phyloP scores from a whole-genome alignment of 352 stramenopile species.

The Globisporangium takayamanum region DNA sequence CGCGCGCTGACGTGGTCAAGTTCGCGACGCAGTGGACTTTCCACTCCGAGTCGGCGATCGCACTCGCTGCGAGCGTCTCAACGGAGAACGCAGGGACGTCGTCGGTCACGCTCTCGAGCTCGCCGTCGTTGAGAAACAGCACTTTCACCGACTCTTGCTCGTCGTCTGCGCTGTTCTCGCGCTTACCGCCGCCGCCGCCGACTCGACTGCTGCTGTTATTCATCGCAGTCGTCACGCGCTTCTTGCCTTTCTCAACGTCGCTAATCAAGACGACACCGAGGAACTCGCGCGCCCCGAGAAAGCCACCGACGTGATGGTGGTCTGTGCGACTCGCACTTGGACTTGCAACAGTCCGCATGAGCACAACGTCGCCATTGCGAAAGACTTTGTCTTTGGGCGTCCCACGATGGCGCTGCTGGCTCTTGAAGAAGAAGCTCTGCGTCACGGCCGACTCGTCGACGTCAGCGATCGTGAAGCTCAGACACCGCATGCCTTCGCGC shows the following conservation, averaged over 20 bases:
- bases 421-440: constrained; percentile 18
- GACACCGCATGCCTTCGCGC: constrained; percentile 73
- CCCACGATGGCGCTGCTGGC: constrained; percentile 11
- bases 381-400: constrained; percentile 65
- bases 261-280: constrained; percentile 72
- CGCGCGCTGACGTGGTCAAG: constrained; percentile 67
- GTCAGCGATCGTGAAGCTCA: constrained; percentile 68
- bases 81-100: constrained; percentile 56
- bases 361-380: constrained; percentile 70
- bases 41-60: constrained; percentile 71
- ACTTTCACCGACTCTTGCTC: constrained; percentile 68
- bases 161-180: constrained; percentile 9
- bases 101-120: constrained; percentile 61
- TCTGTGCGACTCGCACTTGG: constrained; percentile 1
- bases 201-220: background rate
- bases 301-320: constrained; percentile 4
- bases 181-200: too few relatives aligned
- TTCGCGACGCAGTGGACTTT: constrained; percentile 72
- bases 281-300: constrained; percentile 54
- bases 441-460: constrained; percentile 25
- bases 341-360: constrained; percentile 38
- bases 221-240: constrained; percentile 22
- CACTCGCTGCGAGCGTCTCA: constrained; percentile 53
- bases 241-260: constrained; percentile 58
- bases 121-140: constrained; percentile 74